Evolutionary conservation across 331 rosid species (phyloP).

Genomic region (Saraca asoca): DNA sequence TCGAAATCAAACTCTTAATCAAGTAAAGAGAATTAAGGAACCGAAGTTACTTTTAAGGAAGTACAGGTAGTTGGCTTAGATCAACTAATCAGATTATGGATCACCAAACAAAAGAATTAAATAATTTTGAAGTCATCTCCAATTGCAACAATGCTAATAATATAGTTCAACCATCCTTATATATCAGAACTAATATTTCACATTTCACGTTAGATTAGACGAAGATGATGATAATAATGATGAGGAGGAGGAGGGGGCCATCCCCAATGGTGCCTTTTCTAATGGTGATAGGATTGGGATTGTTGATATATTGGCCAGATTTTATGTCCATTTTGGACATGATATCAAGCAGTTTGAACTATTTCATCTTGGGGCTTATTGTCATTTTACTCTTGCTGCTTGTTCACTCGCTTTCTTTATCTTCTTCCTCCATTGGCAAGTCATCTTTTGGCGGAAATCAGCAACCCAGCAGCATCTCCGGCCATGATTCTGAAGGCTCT

Average conservation of each 20-base stretch:
- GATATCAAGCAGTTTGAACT: neutral
- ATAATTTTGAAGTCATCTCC: neutral
- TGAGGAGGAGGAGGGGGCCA: slow-evolving; percentile 41
- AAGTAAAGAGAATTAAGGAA: neutral
- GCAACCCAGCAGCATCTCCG: neutral
- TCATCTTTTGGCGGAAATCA: slow-evolving; percentile 24
- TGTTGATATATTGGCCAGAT: slow-evolving; percentile 37
- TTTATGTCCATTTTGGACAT: slow-evolving; percentile 24
- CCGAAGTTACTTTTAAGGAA: neutral
- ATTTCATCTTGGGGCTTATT: slow-evolving; percentile 35
- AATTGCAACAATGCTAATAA: slow-evolving; percentile 12
- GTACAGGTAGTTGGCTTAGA: slow-evolving; percentile 34
- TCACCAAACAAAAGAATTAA: slow-evolving; percentile 24
- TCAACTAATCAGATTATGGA: slow-evolving; percentile 25
- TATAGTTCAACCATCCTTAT: slow-evolving; percentile 15
- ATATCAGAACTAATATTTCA: slow-evolving; percentile 9
- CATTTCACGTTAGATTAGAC: neutral
- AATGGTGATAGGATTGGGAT: slow-evolving; percentile 36
- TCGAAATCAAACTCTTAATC: neutral
- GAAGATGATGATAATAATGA: too few relatives aligned
- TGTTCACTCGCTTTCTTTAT: slow-evolving; percentile 28
- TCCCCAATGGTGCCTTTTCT: slow-evolving; percentile 46
- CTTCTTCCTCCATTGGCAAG: slow-evolving; percentile 35
- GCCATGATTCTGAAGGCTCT: slow-evolving; percentile 39
- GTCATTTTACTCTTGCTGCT: slow-evolving; percentile 28